Percentiles rank a stretch among this genome's conserved stretches.
These are phyloP conservation scores for Fusarium globosum DNA, from an alignment of 2,329 filamentous ascomycete genomes.

Conservation along the genomic window DNA sequence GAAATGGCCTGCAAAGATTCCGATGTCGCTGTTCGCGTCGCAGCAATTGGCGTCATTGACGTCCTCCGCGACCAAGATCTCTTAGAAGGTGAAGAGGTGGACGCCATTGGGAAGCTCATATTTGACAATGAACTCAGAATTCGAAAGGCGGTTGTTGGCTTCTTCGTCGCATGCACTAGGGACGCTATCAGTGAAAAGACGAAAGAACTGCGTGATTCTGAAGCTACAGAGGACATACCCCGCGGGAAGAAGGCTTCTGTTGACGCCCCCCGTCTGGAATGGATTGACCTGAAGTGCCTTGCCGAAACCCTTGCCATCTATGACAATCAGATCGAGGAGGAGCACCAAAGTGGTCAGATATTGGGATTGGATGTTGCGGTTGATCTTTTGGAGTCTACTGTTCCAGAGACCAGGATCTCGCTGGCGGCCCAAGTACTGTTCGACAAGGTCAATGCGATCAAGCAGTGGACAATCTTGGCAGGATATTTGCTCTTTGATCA, in stretches of 20 bases:
- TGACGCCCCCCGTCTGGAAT: conserved; percentile 79
- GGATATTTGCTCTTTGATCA: conserved; percentile 95
- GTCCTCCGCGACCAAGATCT: conserved; percentile 84
- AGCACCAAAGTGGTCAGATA: conserved; percentile 61
- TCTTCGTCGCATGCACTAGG: conserved; percentile 89
- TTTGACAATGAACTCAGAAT: conserved; percentile 89
- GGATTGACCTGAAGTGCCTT: conserved; percentile 92
- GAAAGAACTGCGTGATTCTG: conserved; percentile 85
- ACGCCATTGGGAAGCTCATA: conserved; percentile 85
- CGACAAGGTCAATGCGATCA: conserved; percentile 82
- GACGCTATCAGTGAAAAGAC: conserved; percentile 83
- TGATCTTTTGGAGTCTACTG: conserved; percentile 69
- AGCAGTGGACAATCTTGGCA: conserved; percentile 87
- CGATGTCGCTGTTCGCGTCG: conserved; percentile 82
- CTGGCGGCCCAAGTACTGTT: conserved; percentile 88
- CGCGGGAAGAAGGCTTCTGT: conserved; percentile 78
- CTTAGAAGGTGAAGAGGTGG: conserved; percentile 91
- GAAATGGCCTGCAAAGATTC: conserved; percentile 92
- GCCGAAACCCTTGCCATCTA: conserved; percentile 86
- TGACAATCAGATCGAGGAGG: conserved; percentile 74
- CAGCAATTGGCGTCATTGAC: conserved; percentile 84
- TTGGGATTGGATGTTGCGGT: conserved; percentile 62
- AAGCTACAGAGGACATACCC: conserved; percentile 77
- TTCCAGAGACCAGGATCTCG: conserved; percentile 83
- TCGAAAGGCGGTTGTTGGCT: conserved; percentile 87